Evolutionary conservation across 768 basidiomycete genomes (phyloP).

Genomic region (Rickenella mellea): DNA sequence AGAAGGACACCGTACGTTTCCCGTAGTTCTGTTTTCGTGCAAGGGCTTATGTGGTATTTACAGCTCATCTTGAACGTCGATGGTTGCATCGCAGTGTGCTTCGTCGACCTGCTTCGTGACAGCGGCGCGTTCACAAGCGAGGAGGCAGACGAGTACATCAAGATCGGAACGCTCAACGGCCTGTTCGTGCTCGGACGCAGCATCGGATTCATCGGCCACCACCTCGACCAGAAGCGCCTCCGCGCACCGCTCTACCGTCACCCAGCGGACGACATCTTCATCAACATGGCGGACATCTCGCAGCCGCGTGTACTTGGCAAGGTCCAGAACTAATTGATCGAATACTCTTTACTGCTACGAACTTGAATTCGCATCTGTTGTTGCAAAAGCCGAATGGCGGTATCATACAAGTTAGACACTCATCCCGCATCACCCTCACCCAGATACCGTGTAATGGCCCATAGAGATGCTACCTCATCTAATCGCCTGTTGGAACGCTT

Average conservation of each 20-base stretch:
- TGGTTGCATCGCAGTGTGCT: constrained; percentile 91
- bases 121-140: constrained; percentile 91
- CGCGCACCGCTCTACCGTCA: constrained; percentile 89
- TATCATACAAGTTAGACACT: not conserved
- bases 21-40: constrained; percentile 2
- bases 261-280: constrained; percentile 93
- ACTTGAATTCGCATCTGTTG: not conserved
- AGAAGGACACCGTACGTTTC: constrained; percentile 81
- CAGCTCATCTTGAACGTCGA: constrained; percentile 94
- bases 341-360: not conserved
- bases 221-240: constrained; percentile 93
- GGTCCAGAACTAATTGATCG: constrained; percentile 10
- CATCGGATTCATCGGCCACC: constrained; percentile 96
- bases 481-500: too few species aligned
- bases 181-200: constrained; percentile 95
- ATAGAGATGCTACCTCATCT: too few species aligned
- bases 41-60: not conserved
- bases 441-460: constrained; percentile 15
- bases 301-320: constrained; percentile 71
- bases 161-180: constrained; percentile 91
- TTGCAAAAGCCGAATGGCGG: not conserved
- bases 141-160: constrained; percentile 96
- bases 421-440: not conserved
- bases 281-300: constrained; percentile 81
- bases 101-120: constrained; percentile 89